Conservation (phyloP, 2,329 filamentous ascomycete genomes). For the Cercospora zeae-maydis region DNA sequence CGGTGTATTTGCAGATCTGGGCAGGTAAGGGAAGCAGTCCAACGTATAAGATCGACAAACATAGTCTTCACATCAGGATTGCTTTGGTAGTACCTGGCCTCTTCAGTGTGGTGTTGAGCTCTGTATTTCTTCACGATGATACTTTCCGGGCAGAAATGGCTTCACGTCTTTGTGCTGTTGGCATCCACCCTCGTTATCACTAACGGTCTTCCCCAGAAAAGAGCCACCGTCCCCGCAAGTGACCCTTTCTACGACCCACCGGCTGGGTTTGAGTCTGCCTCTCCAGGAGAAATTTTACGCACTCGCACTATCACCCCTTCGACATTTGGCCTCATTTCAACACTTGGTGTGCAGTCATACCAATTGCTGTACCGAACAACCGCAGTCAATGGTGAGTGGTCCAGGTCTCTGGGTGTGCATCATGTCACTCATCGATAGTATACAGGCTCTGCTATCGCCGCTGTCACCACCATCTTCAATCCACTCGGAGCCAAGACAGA, state of each 20-base stretch:
- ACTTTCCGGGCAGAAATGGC: background rate
- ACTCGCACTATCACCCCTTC: constrained; percentile 22
- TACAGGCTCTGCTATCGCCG: constrained; percentile 26
- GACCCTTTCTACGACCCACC: constrained; percentile 34
- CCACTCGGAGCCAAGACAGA: constrained; percentile 24
- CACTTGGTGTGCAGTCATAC: constrained; percentile 20
- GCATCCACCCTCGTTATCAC: background rate
- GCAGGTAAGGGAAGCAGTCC: background rate
- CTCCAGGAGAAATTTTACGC: constrained; percentile 29
- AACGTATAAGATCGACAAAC: background rate
- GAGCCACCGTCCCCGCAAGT: constrained; percentile 15
- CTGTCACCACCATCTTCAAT: constrained; percentile 31
- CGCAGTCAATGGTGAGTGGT: constrained; percentile 20
- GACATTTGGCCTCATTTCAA: constrained; percentile 28
- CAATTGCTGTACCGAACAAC: constrained; percentile 31
- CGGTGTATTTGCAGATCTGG: background rate
- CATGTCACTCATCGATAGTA: background rate
- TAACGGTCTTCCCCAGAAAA: background rate
- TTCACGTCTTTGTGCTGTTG: background rate
- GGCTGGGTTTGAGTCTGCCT: constrained; percentile 22
- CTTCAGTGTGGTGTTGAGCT: background rate
- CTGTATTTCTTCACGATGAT: background rate
- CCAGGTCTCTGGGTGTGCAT: background rate
- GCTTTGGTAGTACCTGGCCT: background rate
- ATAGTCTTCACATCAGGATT: background rate